phyloP scores from a whole-genome alignment of 805 yeast species.

The Ogataea polymorpha region DNA sequence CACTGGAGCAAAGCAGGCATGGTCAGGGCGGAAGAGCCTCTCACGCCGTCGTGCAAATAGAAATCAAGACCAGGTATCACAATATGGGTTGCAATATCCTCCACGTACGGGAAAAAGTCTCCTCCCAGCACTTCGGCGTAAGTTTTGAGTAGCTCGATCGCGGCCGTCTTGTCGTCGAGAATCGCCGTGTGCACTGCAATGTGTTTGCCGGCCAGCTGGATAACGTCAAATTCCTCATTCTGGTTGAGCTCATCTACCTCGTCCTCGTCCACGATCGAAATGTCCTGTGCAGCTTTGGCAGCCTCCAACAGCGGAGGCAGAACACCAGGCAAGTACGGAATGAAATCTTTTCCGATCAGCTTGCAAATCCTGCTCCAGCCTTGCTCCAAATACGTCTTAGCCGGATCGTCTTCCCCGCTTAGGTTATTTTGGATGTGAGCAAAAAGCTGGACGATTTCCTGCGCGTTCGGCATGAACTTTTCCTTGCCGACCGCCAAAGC shows the following conservation, averaged over 20 bases:
- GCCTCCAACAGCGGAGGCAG: constrained; percentile 84
- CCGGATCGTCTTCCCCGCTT: constrained; percentile 78
- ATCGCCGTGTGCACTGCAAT: constrained; percentile 92
- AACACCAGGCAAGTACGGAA: constrained; percentile 79
- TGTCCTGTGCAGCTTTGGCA: constrained; percentile 88
- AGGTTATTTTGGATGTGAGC: constrained; percentile 60
- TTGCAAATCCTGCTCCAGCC: constrained; percentile 96
- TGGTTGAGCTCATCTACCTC: constrained; percentile 77
- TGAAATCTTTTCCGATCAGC: constrained; percentile 78
- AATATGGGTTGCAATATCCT: constrained; percentile 71
- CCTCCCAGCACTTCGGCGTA: constrained; percentile 84
- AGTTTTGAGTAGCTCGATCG: constrained; percentile 80
- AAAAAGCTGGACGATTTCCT: constrained; percentile 68
- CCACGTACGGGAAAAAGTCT: constrained; percentile 78
- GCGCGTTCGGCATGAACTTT: constrained; percentile 72
- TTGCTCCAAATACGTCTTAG: constrained; percentile 80
- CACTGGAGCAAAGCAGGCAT: constrained; percentile 74
- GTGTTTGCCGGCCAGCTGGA: constrained; percentile 85
- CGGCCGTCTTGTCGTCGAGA: constrained; percentile 90
- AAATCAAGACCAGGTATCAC: constrained; percentile 87
- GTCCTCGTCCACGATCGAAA: constrained; percentile 84
- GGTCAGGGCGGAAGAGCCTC: constrained; percentile 84
- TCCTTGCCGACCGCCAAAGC: constrained; percentile 95
- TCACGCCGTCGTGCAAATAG: constrained; percentile 89
- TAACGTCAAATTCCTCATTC: constrained; percentile 94